A percentile compares a stretch with the other conserved stretches of the same genome.
Conservation (phyloP, 2,329 filamentous ascomycete genomes). For the Pyricularia grisea region DNA sequence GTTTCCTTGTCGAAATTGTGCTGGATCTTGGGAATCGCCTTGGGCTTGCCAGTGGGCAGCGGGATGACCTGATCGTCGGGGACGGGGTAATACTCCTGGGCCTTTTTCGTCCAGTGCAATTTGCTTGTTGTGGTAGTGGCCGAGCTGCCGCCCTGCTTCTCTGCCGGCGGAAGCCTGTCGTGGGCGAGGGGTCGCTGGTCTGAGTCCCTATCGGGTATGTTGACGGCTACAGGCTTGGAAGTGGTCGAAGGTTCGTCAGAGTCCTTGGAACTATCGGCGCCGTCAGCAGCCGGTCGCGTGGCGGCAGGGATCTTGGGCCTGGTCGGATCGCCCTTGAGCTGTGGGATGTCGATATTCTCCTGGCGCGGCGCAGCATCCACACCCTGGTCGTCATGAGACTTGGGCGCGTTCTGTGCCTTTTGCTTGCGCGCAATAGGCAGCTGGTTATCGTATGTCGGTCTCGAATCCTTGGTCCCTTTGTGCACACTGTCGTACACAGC, state of each 20-base stretch:
- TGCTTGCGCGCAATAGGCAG: background rate
- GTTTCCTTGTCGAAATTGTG: constrained; percentile 57
- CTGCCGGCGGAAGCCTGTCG: constrained; percentile 11
- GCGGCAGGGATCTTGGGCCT: background rate
- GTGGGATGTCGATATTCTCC: background rate
- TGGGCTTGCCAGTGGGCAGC: constrained; percentile 64
- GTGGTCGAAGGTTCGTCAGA: constrained; percentile 1
- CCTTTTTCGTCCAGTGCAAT: constrained; percentile 63
- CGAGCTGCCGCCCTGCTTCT: background rate
- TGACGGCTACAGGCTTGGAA: background rate
- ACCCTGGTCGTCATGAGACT: background rate
- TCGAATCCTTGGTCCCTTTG: constrained; percentile 2
- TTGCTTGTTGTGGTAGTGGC: constrained; percentile 10
- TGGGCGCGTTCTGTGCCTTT: background rate
- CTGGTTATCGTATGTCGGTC: background rate
- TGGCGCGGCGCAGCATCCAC: background rate
- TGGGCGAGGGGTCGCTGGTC: constrained; percentile 10
- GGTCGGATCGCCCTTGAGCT: background rate
- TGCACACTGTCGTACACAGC: constrained; percentile 10
- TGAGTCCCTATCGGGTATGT: constrained; percentile 12
- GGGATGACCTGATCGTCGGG: constrained; percentile 59
- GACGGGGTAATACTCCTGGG: constrained; percentile 68
- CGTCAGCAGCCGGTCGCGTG: background rate
- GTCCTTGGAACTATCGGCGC: background rate
- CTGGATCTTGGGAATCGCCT: constrained; percentile 68